Percentiles rank a stretch among this genome's conserved stretches.
Evolutionary conservation across 805 yeast genomes (phyloP).

Genomic region (Ascoidea rubescens): DNA sequence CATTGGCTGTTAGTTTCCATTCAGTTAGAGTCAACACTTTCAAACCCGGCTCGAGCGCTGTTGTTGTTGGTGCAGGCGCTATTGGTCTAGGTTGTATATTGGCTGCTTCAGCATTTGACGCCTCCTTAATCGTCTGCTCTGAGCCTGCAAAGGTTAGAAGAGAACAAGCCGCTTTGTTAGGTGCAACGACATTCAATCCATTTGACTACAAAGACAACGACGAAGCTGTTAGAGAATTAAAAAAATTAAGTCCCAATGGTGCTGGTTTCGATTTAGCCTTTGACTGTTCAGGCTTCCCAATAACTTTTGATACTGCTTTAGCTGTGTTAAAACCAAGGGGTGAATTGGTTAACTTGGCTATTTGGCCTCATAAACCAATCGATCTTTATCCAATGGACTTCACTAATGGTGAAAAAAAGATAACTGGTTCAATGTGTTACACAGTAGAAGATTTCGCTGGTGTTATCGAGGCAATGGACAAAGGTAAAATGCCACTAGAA

Average conservation of each 20-base stretch:
- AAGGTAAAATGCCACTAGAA: conserved; percentile 21
- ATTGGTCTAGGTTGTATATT: conserved; percentile 45
- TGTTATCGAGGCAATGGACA: conserved; percentile 26
- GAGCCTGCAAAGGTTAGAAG: conserved; percentile 50
- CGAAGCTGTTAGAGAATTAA: conserved; percentile 19
- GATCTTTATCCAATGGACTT: conserved; percentile 31
- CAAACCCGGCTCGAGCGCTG: conserved; percentile 28
- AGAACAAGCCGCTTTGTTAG: conserved; percentile 36
- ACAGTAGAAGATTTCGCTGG: conserved; percentile 28
- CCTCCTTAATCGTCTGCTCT: conserved; percentile 37
- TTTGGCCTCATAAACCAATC: conserved; percentile 33
- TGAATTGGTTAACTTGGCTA: conserved; percentile 31
- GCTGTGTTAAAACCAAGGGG: conserved; percentile 28
- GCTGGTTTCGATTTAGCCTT: conserved; percentile 36
- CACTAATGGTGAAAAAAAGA: conserved; percentile 26
- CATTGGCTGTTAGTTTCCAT: conserved; percentile 46
- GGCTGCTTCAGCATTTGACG: conserved; percentile 34
- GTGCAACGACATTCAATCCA: conserved; percentile 17
- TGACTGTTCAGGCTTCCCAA: conserved; percentile 39
- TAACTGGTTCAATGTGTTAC: conserved; percentile 32
- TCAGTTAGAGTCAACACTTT: conserved; percentile 34
- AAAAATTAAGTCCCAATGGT: conserved; percentile 22
- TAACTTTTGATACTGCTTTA: conserved; percentile 27
- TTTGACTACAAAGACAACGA: conserved; percentile 10
- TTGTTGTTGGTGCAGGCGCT: conserved; percentile 49